Conservation (phyloP, 257 asterid species). For the Rehmannia glutinosa region DNA sequence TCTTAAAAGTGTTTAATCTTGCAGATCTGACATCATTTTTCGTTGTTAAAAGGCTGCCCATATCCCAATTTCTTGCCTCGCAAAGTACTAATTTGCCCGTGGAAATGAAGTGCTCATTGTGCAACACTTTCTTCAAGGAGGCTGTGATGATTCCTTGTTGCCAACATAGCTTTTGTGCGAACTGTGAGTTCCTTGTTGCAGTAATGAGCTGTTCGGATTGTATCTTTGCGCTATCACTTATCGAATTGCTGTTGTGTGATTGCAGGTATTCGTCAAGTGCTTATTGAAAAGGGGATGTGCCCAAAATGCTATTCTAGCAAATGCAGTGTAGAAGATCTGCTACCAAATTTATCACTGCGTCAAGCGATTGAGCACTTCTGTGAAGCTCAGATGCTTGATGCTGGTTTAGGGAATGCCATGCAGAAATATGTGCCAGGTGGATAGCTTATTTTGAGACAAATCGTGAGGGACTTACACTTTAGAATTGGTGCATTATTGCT, state of each 20-base stretch:
- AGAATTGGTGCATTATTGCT: not conserved
- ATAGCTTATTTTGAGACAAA: conserved; percentile 2
- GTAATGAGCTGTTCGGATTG: not conserved
- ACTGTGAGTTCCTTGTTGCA: conserved; percentile 60
- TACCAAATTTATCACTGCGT: conserved; percentile 79
- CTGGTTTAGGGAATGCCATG: conserved; percentile 43
- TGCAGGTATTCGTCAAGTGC: conserved; percentile 70
- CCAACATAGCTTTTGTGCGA: conserved; percentile 90
- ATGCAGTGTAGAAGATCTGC: conserved; percentile 59
- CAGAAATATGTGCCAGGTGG: conserved; percentile 72
- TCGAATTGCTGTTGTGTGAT: not conserved
- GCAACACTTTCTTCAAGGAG: conserved; percentile 69
- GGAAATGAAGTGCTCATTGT: conserved; percentile 71
- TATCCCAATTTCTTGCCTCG: conserved; percentile 29
- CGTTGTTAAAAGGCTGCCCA: conserved; percentile 29
- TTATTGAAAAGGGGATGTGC: conserved; percentile 61
- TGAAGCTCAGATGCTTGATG: conserved; percentile 51
- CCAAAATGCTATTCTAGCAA: conserved; percentile 78
- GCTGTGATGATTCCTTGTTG: conserved; percentile 99
- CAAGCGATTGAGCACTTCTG: conserved; percentile 71
- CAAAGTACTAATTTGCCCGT: conserved; percentile 41
- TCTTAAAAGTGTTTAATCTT: not conserved
- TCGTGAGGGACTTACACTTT: conserved; percentile 1
- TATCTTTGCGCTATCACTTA: not conserved
- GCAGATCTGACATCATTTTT: conserved; percentile 25